These are phyloP conservation scores for Fusarium veterinarium DNA, from an alignment of 2,329 filamentous ascomycete genomes.

Conservation along the genomic window DNA sequence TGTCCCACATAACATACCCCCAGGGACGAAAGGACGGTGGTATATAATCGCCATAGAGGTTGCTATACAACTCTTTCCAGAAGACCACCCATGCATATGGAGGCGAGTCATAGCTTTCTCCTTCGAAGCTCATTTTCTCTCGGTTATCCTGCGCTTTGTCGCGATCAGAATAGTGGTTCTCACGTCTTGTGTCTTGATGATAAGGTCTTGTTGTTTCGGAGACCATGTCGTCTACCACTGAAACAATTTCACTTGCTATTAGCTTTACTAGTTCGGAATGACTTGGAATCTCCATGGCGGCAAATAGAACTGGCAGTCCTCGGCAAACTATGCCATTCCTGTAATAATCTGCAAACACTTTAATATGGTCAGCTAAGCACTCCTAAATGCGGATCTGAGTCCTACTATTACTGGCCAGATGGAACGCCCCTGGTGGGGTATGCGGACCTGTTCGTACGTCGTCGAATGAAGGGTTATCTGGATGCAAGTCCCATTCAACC, in stretches of 20 bases:
- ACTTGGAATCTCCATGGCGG: background rate
- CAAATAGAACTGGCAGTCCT: background rate
- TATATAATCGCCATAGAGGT: background rate
- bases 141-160: background rate
- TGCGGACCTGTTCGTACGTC: background rate
- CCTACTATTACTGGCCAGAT: no score
- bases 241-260: background rate
- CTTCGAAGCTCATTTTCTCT: background rate
- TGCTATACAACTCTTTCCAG: background rate
- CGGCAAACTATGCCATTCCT: background rate
- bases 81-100: background rate
- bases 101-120: background rate
- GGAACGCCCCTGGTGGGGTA: background rate
- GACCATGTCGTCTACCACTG: background rate
- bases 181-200: background rate
- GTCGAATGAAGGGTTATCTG: background rate
- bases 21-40: background rate
- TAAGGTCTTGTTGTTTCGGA: background rate
- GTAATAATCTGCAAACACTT: no score
- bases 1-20: conserved; percentile 17
- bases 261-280: background rate
- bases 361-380: no score
- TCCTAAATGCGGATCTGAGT: no score
- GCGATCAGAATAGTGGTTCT: background rate
- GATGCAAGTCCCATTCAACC: background rate